phyloP scores from a whole-genome alignment of 768 basidiomycete species.

The Boletus vinaceobasis region DNA sequence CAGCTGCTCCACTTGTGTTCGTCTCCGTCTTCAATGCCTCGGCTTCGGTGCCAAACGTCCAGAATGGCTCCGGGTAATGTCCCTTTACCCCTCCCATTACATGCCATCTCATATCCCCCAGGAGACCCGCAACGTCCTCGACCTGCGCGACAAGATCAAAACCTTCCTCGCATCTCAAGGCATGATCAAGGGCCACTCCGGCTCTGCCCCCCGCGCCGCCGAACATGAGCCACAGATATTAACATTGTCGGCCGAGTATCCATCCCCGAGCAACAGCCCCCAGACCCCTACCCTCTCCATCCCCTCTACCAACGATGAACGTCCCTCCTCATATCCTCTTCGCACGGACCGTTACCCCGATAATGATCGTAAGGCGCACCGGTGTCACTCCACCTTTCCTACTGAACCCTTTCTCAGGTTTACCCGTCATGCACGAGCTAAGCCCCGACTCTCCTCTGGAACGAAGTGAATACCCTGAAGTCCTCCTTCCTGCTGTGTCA shows the following conservation, averaged over 20 bases:
- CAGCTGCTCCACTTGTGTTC: constrained; percentile 71
- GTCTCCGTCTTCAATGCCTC: constrained; percentile 78
- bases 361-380: constrained; percentile 25
- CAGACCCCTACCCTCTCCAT: constrained; percentile 49
- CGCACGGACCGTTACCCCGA: constrained; percentile 27
- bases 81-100: not conserved
- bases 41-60: constrained; percentile 85
- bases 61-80: constrained; percentile 74
- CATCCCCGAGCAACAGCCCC: constrained; percentile 39
- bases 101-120: constrained; percentile 29
- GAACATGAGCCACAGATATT: constrained; percentile 60
- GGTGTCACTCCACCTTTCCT: not conserved
- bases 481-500: constrained; percentile 29
- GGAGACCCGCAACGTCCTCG: constrained; percentile 67
- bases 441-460: constrained; percentile 34
- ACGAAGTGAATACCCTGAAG: constrained; percentile 28
- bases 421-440: constrained; percentile 30
- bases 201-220: constrained; percentile 54
- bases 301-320: constrained; percentile 39
- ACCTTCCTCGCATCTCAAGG: constrained; percentile 74
- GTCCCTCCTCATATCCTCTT: constrained; percentile 35
- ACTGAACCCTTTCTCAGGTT: constrained; percentile 14
- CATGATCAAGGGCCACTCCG: constrained; percentile 88
- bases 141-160: constrained; percentile 77
- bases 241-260: constrained; percentile 41